These are phyloP conservation scores for Gnaphalium uliginosum DNA, from an alignment of 129 eudicot species.

Conservation along the genomic window DNA sequence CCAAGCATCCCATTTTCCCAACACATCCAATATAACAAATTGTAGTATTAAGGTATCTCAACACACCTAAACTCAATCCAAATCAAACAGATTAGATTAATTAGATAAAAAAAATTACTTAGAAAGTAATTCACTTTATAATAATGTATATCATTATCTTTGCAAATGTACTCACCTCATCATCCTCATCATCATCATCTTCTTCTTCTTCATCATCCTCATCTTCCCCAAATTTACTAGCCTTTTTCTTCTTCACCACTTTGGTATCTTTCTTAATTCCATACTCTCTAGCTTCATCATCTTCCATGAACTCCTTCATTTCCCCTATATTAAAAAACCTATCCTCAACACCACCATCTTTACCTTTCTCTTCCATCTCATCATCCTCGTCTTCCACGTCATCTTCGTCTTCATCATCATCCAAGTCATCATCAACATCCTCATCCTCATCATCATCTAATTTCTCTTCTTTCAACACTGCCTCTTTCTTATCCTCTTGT, in stretches of 20 bases:
- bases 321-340: constrained; percentile 71
- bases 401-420: constrained; percentile 32
- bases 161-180: constrained; percentile 50
- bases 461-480: constrained; percentile 23
- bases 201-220: constrained; percentile 42
- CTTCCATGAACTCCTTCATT: constrained; percentile 67
- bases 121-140: not conserved
- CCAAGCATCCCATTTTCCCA: not conserved
- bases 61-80: not conserved
- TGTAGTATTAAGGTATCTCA: not conserved
- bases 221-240: constrained; percentile 27
- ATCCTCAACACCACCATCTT: constrained; percentile 59
- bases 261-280: constrained; percentile 46
- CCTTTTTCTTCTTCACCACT: constrained; percentile 16
- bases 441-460: constrained; percentile 34
- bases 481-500: constrained; percentile 11
- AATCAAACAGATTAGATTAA: not conserved
- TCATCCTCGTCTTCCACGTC: constrained; percentile 35
- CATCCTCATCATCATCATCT: constrained; percentile 47
- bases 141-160: not conserved
- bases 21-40: not conserved
- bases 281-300: constrained; percentile 74
- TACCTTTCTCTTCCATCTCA: constrained; percentile 22
- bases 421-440: constrained; percentile 34
- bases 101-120: not conserved